phyloP scores from a whole-genome alignment of 1,139 yeast species.

The Zygoascus hellenicus region DNA sequence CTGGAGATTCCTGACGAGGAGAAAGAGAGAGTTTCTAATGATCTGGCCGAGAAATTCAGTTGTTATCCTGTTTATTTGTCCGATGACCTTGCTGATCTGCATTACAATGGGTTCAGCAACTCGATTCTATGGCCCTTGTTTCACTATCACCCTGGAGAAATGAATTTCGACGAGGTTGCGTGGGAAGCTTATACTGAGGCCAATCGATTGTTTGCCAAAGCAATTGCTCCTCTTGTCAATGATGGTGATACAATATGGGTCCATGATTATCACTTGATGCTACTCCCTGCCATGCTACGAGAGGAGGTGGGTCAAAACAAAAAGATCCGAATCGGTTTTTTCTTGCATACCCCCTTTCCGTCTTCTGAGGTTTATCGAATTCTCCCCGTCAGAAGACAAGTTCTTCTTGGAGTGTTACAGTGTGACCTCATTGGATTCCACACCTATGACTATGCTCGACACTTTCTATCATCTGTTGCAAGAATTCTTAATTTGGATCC shows the following conservation, averaged over 20 bases:
- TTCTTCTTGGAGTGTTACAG: constrained; percentile 82
- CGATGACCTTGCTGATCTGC: constrained; percentile 89
- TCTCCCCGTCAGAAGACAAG: constrained; percentile 90
- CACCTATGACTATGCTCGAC: constrained; percentile 99
- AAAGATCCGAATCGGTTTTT: constrained; percentile 80
- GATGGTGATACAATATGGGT: constrained; percentile 95
- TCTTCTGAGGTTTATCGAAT: constrained; percentile 93
- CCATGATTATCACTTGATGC: constrained; percentile 95
- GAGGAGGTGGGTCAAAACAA: constrained; percentile 48
- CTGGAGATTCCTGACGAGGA: constrained; percentile 78
- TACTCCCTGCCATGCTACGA: constrained; percentile 85
- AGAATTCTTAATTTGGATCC: constrained; percentile 78
- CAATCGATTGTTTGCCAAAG: constrained; percentile 73
- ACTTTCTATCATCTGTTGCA: constrained; percentile 87
- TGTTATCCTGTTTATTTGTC: constrained; percentile 86
- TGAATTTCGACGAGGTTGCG: constrained; percentile 94
- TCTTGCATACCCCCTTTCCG: constrained; percentile 97
- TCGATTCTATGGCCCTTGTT: constrained; percentile 94
- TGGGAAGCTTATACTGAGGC: constrained; percentile 99
- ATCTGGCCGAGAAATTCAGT: constrained; percentile 69
- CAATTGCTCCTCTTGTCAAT: constrained; percentile 61
- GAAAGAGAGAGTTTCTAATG: constrained; percentile 60
- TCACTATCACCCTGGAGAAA: constrained; percentile 99
- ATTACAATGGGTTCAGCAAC: constrained; percentile 93
- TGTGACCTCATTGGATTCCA: constrained; percentile 97